Evolutionary conservation across 441 rosid genomes (phyloP).

Genomic region (Pelargonium australe): DNA sequence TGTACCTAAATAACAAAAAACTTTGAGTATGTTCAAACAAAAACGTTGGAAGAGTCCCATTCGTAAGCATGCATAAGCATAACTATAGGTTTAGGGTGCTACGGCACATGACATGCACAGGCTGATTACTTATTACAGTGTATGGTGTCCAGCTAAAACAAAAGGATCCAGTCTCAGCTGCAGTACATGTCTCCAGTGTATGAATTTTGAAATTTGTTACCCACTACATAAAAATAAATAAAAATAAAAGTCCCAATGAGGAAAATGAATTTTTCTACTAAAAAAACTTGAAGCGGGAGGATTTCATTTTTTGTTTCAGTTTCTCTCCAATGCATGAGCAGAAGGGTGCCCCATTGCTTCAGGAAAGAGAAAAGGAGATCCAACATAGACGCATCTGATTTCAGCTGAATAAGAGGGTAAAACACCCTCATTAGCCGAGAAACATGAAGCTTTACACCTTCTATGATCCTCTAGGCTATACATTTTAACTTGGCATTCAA

Average conservation of each 20-base stretch:
- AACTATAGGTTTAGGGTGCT: not conserved
- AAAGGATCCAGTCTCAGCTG: not conserved
- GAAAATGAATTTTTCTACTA: not conserved
- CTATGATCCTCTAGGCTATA: not conserved
- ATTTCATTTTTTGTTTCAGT: not conserved
- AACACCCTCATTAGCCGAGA: not conserved
- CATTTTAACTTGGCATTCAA: not conserved
- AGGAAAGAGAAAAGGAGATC: not conserved
- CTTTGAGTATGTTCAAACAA: conserved; percentile 2
- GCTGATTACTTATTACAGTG: not conserved
- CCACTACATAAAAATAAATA: too few species aligned
- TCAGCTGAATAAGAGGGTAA: not conserved
- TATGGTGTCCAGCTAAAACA: not conserved
- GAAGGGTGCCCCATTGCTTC: not conserved
- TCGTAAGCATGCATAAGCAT: not conserved
- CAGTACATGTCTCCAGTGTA: not conserved
- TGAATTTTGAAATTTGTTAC: not conserved
- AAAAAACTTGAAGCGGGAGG: not conserved
- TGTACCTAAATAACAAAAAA: conserved; percentile 35
- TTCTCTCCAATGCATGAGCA: not conserved
- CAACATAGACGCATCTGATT: not conserved
- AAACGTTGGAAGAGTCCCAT: not conserved
- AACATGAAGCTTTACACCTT: not conserved
- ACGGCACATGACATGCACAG: not conserved
- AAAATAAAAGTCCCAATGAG: not conserved